Conservation (phyloP, 495 filamentous ascomycete genomes). For the Podospora comata region DNA sequence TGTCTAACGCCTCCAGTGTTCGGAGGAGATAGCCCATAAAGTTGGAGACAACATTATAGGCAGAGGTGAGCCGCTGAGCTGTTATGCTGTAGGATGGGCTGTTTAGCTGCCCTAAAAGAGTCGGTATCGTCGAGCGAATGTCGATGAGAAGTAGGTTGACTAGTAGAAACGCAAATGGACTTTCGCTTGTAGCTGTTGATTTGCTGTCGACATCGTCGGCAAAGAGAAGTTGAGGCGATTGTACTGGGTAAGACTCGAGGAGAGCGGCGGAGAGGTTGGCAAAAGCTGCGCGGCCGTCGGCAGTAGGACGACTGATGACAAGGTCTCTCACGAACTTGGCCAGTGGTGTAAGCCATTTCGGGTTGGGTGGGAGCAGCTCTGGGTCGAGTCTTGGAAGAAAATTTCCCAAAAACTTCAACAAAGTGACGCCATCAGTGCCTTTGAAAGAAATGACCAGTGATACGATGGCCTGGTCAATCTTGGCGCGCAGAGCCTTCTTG, state of each 20-base stretch:
- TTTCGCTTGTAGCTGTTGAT: constrained; percentile 28
- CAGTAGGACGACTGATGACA: constrained; percentile 45
- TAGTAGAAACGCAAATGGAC: constrained; percentile 58
- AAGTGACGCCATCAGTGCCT: constrained; percentile 49
- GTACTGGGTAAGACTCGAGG: constrained; percentile 48
- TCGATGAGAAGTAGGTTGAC: constrained; percentile 59
- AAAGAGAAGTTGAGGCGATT: constrained; percentile 49
- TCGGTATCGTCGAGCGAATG: constrained; percentile 58
- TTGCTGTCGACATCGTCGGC: constrained; percentile 17
- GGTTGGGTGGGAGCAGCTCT: constrained; percentile 33
- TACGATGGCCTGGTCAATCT: constrained; percentile 45
- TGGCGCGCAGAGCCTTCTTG: constrained; percentile 30
- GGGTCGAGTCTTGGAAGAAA: constrained; percentile 42
- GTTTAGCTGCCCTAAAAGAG: constrained; percentile 54
- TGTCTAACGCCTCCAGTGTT: constrained; percentile 38
- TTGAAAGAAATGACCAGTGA: constrained; percentile 48
- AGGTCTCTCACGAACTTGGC: constrained; percentile 42
- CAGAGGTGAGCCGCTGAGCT: constrained; percentile 53
- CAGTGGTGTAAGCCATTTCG: constrained; percentile 45
- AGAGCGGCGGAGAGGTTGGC: constrained; percentile 51
- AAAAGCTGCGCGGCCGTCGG: constrained; percentile 46
- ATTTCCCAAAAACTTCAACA: constrained; percentile 46
- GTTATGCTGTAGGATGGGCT: constrained; percentile 44
- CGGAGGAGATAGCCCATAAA: constrained; percentile 58
- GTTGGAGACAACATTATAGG: constrained; percentile 55